A percentile compares a stretch with the other conserved stretches of the same genome.
Evolutionary conservation across 805 yeast genomes (phyloP).

Genomic region (Yarrowia sp.): DNA sequence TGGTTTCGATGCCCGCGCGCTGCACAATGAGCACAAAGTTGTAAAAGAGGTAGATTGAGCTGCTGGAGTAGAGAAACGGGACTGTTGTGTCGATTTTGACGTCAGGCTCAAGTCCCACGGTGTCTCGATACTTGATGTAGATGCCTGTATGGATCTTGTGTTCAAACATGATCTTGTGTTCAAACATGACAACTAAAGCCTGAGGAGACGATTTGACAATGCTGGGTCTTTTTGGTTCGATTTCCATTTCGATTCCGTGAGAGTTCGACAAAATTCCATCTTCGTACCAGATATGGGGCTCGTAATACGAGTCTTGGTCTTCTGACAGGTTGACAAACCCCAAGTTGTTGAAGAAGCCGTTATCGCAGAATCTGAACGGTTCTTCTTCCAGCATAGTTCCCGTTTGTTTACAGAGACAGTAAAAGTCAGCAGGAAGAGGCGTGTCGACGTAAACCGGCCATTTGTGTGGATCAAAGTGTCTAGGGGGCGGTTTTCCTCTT

Average conservation of each 20-base stretch:
- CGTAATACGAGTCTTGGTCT: background rate
- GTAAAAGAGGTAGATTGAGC: conserved; percentile 9
- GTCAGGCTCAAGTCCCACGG: background rate
- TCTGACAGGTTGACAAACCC: conserved; percentile 4
- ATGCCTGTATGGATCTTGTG: background rate
- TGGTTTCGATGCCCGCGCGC: conserved; percentile 4
- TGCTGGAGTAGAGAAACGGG: background rate
- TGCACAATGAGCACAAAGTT: background rate
- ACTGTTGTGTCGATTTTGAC: conserved; percentile 7
- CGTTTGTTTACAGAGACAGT: conserved; percentile 10
- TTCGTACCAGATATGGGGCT: conserved; percentile 6
- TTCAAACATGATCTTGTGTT: conserved; percentile 4
- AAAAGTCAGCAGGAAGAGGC: conserved; percentile 1
- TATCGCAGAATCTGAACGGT: background rate
- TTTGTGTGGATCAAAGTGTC: background rate
- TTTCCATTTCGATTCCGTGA: conserved; percentile 6
- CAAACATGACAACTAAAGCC: conserved; percentile 3
- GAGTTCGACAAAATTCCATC: conserved; percentile 1
- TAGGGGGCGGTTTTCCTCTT: background rate
- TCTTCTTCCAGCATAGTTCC: background rate
- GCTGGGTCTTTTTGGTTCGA: background rate
- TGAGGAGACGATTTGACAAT: conserved; percentile 7
- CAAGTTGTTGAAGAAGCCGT: background rate
- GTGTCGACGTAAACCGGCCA: conserved; percentile 4
- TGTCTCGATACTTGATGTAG: background rate